Base-by-base conservation (phyloP, 495 filamentous ascomycete genomes). In the Apodospora peruviana region DNA sequence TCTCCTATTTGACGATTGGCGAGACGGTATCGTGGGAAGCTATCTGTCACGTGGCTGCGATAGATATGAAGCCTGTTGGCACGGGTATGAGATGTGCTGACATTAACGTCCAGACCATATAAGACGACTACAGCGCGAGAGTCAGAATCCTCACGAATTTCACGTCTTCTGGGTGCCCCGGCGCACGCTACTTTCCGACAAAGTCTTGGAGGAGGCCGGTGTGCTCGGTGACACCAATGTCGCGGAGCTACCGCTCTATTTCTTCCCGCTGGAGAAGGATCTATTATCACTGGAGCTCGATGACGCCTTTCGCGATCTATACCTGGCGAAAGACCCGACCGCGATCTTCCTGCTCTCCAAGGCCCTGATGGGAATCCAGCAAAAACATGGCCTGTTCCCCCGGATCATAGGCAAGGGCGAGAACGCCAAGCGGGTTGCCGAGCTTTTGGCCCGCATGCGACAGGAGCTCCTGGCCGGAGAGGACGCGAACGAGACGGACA, bases 351-450 rank as follows among this genome's bases (percentile, higher is more conserved):
- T 93, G 19, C 78, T 91, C 44, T 89, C 94, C 38, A 85, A 85
- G 61, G 91, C 94, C n/a, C 74, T 99, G 47, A 97, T 99, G 94
- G 82, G 79, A 19, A 83, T 96, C 45, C 94, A 99, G 64, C 84
- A 89, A 61, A 82, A 83, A 51, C 83, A 96, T 66, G 94, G 94
- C 5, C 83, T 97, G 40, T 97, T 97, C 58, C 93, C 94, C 27
- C 82, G 91, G 7, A 94, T 99, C 56, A 83, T 94, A 36, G 94
- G 94, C 35, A 99, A 99, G 69, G 94, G 94, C 17, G 90, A 97
- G 61, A 84, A 95, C 69, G 91, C 90, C 17, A 87, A 90, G 50
- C 81, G 84, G 29, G 77, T 99, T 0, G 88, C 90, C 43, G 91
- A 96, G 58, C 76, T 96, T 11, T 73, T 99, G n/a, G 69, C 86